A percentile compares a stretch with the other conserved stretches of the same genome.
These are phyloP conservation scores for Saccharomycopsis sp. DNA, from an alignment of 805 yeast species.

Conservation along the genomic window DNA sequence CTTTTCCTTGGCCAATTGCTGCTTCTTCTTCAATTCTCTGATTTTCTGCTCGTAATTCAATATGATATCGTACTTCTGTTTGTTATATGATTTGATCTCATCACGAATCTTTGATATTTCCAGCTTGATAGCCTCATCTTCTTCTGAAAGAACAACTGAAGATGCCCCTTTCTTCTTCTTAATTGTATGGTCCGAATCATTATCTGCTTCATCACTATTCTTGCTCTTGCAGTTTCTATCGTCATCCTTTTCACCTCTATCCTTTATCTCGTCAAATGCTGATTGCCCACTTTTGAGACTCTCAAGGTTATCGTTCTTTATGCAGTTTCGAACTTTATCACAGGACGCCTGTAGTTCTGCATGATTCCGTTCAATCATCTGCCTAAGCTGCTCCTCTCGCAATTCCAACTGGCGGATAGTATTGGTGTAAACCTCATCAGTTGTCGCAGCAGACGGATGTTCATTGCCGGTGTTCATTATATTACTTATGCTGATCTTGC, in stretches of 20 bases:
- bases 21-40: constrained; percentile 18
- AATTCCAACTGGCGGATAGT: neutral
- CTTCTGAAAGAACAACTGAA: constrained; percentile 5
- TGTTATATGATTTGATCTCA: constrained; percentile 6
- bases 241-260: constrained; percentile 20
- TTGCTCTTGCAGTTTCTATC: constrained; percentile 19
- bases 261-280: neutral
- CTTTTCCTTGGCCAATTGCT: constrained; percentile 2
- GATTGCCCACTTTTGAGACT: neutral
- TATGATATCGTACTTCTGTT: constrained; percentile 20
- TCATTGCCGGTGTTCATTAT: neutral
- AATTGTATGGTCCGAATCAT: constrained; percentile 21
- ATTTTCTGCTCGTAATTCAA: constrained; percentile 18
- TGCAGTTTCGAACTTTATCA: neutral
- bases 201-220: constrained; percentile 26
- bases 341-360: neutral
- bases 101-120: constrained; percentile 3
- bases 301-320: neutral
- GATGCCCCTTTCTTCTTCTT: neutral
- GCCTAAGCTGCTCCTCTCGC: neutral
- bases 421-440: neutral
- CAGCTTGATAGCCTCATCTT: neutral
- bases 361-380: neutral
- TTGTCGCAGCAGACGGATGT: neutral
- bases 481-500: neutral